Percentiles rank a stretch among this genome's conserved stretches.
These are phyloP conservation scores for Diophrys appendiculata DNA, from an alignment of 73 alveolate species.

Conservation along the genomic window DNA sequence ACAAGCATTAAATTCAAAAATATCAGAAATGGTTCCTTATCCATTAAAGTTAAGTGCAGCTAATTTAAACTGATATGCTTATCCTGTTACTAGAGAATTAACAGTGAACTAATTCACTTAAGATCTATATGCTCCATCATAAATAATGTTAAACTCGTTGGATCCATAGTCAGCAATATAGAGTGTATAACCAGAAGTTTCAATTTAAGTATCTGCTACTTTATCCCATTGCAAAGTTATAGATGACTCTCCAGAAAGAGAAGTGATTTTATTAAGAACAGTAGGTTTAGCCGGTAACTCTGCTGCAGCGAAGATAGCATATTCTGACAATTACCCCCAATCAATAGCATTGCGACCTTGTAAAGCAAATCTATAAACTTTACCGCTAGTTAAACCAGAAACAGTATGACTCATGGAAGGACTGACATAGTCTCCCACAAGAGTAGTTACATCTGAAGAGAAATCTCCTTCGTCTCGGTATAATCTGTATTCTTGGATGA, in stretches of 20 bases:
- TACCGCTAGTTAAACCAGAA: slow-evolving; percentile 43
- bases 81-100: slow-evolving; percentile 18
- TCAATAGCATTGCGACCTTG: slow-evolving; percentile 42
- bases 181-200: slow-evolving; percentile 40
- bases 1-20: slow-evolving; percentile 37
- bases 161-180: slow-evolving; percentile 41
- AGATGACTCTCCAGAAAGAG: slow-evolving; percentile 20
- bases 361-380: slow-evolving; percentile 21
- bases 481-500: slow-evolving; percentile 9
- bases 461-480: slow-evolving; percentile 55
- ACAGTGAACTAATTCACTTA: slow-evolving; percentile 2
- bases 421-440: slow-evolving; percentile 5
- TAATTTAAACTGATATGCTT: slow-evolving; percentile 31
- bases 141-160: slow-evolving; percentile 8
- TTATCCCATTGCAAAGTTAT: slow-evolving; percentile 45
- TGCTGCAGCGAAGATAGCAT: slow-evolving; percentile 40
- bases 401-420: slow-evolving; percentile 15
- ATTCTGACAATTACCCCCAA: not conserved
- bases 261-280: slow-evolving; percentile 16
- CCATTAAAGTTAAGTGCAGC: slow-evolving; percentile 58
- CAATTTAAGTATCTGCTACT: slow-evolving; percentile 44
- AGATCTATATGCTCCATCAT: slow-evolving; percentile 34
- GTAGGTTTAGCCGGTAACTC: slow-evolving; percentile 46
- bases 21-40: slow-evolving; percentile 13
- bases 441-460: slow-evolving; percentile 25